Base-by-base conservation (phyloP, 2,329 filamentous ascomycete species). In the Cercospora sesami region DNA sequence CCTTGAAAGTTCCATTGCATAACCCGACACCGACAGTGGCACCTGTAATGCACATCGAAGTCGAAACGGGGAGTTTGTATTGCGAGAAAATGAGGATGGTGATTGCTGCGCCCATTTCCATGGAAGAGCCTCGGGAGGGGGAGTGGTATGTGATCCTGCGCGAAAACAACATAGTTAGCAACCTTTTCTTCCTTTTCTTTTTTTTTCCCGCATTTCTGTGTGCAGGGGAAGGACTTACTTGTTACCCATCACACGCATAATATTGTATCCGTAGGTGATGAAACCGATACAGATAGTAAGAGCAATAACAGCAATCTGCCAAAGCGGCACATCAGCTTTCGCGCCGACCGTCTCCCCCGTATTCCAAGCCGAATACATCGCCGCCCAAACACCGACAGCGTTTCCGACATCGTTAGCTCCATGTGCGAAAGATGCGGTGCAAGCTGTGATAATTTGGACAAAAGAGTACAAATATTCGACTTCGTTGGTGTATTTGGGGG, bases 391-490 rank as follows among this genome's bases (percentile, higher is more conserved):
- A 0, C 86, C 87, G 61, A 88, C 83, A 23, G 87, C 87, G 74
- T 85, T 89, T 73, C 85, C 81, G 23, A 71, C 85, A 69, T 89
- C 88, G 76, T 89, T 90, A 69, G 87, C 86, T 21, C 88, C 88
- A 77, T 90, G 89, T 1, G 88, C 87, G 72, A 91, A 90, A 2
- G 87, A 90, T 28, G 88, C 88, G 65, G 89, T 90, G 79, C 87
- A 89, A 65, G 89, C 89, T 18, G 88, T 89, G 66, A 89, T 78
- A 68, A 90, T 75, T 76, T 90, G 88, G 71, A 89, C 82, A 73
- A 88, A 90, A 6, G 87, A 88, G 80, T 89, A 90, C 5, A 85
- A 82, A 77, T 85, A 86, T 76, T 89, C 86, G 69, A 85, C 81
- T 68, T 84, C 83, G 78, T 89, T 89, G 73, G 88, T 84, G 77